A percentile compares a stretch with the other conserved stretches of the same genome.
Evolutionary conservation across 495 filamentous ascomycete genomes (phyloP).

Genomic region (Haplographium delicatum): DNA sequence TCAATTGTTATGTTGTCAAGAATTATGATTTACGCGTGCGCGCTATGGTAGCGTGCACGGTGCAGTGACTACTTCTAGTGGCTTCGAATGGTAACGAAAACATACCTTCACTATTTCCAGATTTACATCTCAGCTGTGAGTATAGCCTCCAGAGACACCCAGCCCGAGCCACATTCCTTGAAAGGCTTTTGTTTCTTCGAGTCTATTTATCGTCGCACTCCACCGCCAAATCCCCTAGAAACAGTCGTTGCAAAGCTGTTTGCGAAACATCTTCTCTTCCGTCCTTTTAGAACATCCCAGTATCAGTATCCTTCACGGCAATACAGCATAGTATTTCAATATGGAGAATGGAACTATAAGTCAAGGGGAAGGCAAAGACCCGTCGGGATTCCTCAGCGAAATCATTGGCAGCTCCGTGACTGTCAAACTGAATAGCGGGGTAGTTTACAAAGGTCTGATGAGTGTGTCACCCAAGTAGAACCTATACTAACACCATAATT

Average conservation of each 20-base stretch:
- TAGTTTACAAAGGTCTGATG: slow-evolving; percentile 82
- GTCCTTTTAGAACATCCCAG: not conserved
- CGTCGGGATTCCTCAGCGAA: slow-evolving; percentile 82
- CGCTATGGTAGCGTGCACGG: no score
- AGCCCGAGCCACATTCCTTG: no score
- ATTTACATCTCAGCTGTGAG: no score
- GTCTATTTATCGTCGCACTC: not conserved
- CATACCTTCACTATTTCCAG: no score
- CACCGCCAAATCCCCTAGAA: not conserved
- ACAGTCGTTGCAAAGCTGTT: not conserved
- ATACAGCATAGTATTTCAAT: not conserved
- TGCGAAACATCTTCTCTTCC: not conserved
- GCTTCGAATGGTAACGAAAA: no score
- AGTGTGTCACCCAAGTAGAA: not conserved
- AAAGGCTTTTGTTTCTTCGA: not conserved
- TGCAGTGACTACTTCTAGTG: no score
- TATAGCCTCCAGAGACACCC: no score
- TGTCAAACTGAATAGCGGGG: slow-evolving; percentile 92
- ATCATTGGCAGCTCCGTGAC: slow-evolving; percentile 90
- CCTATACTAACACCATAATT: not conserved
- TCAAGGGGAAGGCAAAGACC: slow-evolving; percentile 72
- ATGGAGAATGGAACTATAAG: slow-evolving; percentile 71
- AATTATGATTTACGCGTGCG: no score
- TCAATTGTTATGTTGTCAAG: no score
- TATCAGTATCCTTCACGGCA: not conserved